Percentiles rank a stretch among this genome's conserved stretches.
These are phyloP conservation scores for Tulasnella sp. DNA, from an alignment of 768 basidiomycete genomes.

Conservation along the genomic window DNA sequence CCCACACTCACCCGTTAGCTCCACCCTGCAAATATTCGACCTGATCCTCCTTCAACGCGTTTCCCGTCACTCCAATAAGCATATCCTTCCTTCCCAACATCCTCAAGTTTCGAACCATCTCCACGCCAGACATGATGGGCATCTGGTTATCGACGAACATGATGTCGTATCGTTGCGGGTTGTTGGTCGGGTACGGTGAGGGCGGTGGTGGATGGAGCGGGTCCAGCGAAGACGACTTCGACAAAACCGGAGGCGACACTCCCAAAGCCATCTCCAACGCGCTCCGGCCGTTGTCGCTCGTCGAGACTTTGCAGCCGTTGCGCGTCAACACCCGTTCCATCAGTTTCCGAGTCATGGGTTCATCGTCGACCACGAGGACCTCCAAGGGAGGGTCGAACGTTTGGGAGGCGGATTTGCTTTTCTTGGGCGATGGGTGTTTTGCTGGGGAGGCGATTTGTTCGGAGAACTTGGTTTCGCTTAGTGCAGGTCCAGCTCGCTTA, in stretches of 20 bases:
- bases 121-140: conserved; percentile 39
- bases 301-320: conserved; percentile 41
- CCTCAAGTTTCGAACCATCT: conserved; percentile 39
- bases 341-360: conserved; percentile 42
- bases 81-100: conserved; percentile 39
- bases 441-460: too few relatives aligned
- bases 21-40: conserved; percentile 40
- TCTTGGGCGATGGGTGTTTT: not conserved
- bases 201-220: too few relatives aligned
- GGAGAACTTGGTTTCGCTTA: too few relatives aligned
- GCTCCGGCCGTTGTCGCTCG: conserved; percentile 43
- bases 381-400: conserved; percentile 32
- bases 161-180: conserved; percentile 40
- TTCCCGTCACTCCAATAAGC: conserved; percentile 43
- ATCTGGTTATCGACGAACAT: conserved; percentile 43
- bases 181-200: too few relatives aligned
- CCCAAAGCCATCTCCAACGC: conserved; percentile 39
- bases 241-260: conserved; percentile 10
- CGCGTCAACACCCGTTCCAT: conserved; percentile 44
- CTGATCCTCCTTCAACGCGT: conserved; percentile 41
- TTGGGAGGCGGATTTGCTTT: too few relatives aligned
- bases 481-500: too few relatives aligned
- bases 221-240: too few relatives aligned
- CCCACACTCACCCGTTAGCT: conserved; percentile 33
- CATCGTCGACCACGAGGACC: conserved; percentile 42